Conservation (phyloP, 2,329 filamentous ascomycete species). For the Colletotrichum cereale region DNA sequence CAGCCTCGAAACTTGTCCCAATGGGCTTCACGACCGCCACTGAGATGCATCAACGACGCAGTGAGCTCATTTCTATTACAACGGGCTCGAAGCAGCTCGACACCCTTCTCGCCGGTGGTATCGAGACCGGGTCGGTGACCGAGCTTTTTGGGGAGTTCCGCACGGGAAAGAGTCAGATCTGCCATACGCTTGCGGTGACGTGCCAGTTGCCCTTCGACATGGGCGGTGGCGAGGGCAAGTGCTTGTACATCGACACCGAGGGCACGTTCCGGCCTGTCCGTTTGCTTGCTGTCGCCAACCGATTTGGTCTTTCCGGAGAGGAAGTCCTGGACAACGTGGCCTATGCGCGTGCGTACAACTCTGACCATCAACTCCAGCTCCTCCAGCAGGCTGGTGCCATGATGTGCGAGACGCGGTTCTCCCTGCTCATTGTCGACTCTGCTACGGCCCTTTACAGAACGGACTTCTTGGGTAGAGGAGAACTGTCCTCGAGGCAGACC, state of each 20-base stretch:
- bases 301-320: slow-evolving; percentile 94
- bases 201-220: slow-evolving; percentile 98
- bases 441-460: slow-evolving; percentile 96
- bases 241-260: slow-evolving; percentile 98
- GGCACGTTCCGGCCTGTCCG: slow-evolving; percentile 96
- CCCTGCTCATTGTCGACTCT: slow-evolving; percentile 93
- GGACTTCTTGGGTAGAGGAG: slow-evolving; percentile 95
- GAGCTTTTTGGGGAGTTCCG: slow-evolving; percentile 98
- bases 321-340: slow-evolving; percentile 99
- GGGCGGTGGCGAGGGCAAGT: slow-evolving; percentile 98
- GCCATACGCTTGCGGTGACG: slow-evolving; percentile 97
- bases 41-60: slow-evolving; percentile 97
- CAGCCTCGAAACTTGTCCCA: slow-evolving; percentile 94
- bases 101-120: slow-evolving; percentile 90
- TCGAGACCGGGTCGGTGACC: slow-evolving; percentile 97
- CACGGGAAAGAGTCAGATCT: slow-evolving; percentile 98
- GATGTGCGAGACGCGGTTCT: slow-evolving; percentile 99
- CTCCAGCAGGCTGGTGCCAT: slow-evolving; percentile 95
- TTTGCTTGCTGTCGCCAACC: slow-evolving; percentile 89
- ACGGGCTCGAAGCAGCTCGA: slow-evolving; percentile 98
- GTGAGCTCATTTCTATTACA: slow-evolving; percentile 97
- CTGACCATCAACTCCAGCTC: slow-evolving; percentile 94
- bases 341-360: slow-evolving; percentile 98
- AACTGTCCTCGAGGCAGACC: slow-evolving; percentile 92
- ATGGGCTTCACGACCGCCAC: slow-evolving; percentile 99